Base-by-base conservation (phyloP, 768 basidiomycete genomes). In the Russula brevipes region DNA sequence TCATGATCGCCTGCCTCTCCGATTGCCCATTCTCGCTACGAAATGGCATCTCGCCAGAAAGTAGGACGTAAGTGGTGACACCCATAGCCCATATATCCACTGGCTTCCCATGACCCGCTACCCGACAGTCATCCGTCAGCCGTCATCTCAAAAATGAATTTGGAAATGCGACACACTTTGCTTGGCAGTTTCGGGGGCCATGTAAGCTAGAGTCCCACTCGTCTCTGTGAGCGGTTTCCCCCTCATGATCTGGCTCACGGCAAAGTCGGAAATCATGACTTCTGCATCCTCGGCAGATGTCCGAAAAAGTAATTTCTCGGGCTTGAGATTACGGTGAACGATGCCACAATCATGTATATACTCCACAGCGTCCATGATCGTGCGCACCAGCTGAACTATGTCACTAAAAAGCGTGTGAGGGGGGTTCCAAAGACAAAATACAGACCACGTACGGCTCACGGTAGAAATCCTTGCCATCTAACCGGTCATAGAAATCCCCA, bases 61-160 rank as follows among this genome's bases (percentile, higher is more conserved):
- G 86, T 3, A 98, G 78, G 86, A 97, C 96, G 76, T 98, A 98
- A 11, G 96, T 91, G 74, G 98, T 95, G 54, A 99, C 96, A 44
- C 96, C 96, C 85, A 98, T 95, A 0, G 96, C 94, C 95, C 94
- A 95, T 59, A 96, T 77, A 70, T 96, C 95, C n/a, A 97, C 95
- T 9, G 95, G 94, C 76, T 91, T 97, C 46, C 89, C 85, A 70
- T 99, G 96, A 4, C 96, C 96, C 59, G 86, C 89, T 89, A 71
- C 36, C 58, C 49, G 33, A 45, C 47, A 66, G 54, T 59, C 57
- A 35, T 46, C 52, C 45, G 46, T 35, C 5, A 38, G n/a, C 30
- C 45, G 36, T 51, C 52, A 33, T 63, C 60, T 10, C 51, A 10
- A n/a, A 35, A 6, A 8, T 11, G 24, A 24, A 38, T 50, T n/a